Evolutionary conservation across 306 rosid species (phyloP).

Genomic region (Ormosia emarginata): DNA sequence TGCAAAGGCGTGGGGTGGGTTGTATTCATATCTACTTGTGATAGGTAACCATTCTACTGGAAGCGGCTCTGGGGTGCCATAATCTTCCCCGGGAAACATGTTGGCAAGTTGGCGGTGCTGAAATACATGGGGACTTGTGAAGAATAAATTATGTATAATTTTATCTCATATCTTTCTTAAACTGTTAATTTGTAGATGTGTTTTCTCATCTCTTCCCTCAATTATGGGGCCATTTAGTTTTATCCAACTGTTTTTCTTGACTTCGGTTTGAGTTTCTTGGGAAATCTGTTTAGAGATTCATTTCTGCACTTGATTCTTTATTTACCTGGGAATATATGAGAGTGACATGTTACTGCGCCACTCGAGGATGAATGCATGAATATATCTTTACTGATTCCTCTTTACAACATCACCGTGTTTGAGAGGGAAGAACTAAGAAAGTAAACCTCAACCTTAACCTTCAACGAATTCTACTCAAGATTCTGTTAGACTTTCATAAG

Average conservation of each 20-base stretch:
- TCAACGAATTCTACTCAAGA: too few species aligned
- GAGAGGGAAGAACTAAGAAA: too few species aligned
- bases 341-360: too few species aligned
- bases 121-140: conserved; percentile 24
- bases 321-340: background rate
- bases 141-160: conserved; percentile 22
- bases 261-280: background rate
- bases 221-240: background rate
- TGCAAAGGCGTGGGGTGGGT: conserved; percentile 37
- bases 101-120: conserved; percentile 13
- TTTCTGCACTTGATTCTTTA: background rate
- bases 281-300: background rate
- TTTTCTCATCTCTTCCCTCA: background rate
- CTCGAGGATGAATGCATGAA: too few species aligned
- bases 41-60: conserved; percentile 25
- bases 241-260: background rate
- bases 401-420: too few species aligned
- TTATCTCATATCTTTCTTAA: background rate
- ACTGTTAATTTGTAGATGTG: background rate
- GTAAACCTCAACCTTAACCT: too few species aligned
- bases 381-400: too few species aligned
- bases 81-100: conserved; percentile 18
- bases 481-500: too few species aligned
- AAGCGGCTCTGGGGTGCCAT: conserved; percentile 12
- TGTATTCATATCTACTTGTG: conserved; percentile 33